phyloP scores from a whole-genome alignment of 768 basidiomycete genomes.

The Punctularia strigosozonata region DNA sequence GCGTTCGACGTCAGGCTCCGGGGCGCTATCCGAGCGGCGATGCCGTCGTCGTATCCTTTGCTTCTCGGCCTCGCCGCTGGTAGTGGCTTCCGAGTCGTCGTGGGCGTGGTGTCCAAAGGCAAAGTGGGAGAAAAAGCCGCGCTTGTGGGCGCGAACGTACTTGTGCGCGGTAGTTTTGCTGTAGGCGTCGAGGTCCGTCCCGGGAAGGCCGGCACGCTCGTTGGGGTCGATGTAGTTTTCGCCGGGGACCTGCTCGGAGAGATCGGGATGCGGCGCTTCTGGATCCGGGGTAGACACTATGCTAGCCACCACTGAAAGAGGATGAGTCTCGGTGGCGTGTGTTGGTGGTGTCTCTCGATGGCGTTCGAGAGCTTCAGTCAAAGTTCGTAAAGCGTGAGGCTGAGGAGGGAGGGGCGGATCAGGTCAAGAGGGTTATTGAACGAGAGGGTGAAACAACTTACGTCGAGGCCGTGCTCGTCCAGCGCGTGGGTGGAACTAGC shows the following conservation, averaged over 20 bases:
- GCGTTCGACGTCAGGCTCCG: slow-evolving; percentile 10
- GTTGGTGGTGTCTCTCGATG: slow-evolving; percentile 19
- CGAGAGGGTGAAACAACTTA: slow-evolving; percentile 18
- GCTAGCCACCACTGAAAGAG: slow-evolving; percentile 9
- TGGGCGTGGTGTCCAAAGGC: not conserved
- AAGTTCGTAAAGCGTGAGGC: slow-evolving; percentile 36
- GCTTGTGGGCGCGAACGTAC: slow-evolving; percentile 31
- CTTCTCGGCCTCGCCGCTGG: not conserved
- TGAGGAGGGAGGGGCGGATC: slow-evolving; percentile 12
- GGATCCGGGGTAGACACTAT: no score
- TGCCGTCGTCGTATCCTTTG: not conserved
- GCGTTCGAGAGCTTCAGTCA: slow-evolving; percentile 39
- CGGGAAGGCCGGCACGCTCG: slow-evolving; percentile 56
- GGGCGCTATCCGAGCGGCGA: not conserved
- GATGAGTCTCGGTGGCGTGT: slow-evolving; percentile 7
- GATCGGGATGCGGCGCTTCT: slow-evolving; percentile 12
- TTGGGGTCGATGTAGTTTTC: slow-evolving; percentile 46
- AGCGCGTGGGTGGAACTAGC: slow-evolving; percentile 23
- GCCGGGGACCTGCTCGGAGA: slow-evolving; percentile 31
- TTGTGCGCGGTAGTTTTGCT: slow-evolving; percentile 24
- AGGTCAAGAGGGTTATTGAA: slow-evolving; percentile 1
- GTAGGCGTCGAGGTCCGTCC: slow-evolving; percentile 22
- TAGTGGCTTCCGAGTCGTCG: not conserved
- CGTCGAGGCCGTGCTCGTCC: slow-evolving; percentile 44
- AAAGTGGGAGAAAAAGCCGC: slow-evolving; percentile 6